Evolutionary conservation across 2,329 filamentous ascomycete genomes (phyloP).

Genomic region (Ascocoryne sarcoides): DNA sequence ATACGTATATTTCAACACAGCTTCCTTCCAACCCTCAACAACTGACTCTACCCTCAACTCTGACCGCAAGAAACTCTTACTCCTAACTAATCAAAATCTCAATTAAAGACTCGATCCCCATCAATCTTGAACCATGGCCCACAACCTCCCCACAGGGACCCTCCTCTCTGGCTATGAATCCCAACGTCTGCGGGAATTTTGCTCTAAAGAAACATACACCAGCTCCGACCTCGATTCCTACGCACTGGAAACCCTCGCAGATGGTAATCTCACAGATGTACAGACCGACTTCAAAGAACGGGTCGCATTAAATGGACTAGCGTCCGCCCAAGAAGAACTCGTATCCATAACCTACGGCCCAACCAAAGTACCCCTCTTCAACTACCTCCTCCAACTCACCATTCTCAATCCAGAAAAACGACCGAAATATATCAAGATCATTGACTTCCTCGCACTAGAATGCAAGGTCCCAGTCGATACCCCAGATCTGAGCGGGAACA

Average conservation of each 20-base stretch:
- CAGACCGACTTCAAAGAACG: constrained; percentile 2
- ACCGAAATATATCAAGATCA: constrained; percentile 1
- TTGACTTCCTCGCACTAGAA: constrained; percentile 5
- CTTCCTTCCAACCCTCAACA: too few relatives aligned
- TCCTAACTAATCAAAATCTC: too few relatives aligned
- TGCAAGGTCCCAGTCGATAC: constrained; percentile 7
- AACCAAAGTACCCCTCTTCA: constrained; percentile 7
- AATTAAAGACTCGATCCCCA: too few relatives aligned
- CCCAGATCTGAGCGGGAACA: constrained; percentile 6
- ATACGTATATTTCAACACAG: too few relatives aligned
- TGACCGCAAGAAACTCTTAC: too few relatives aligned
- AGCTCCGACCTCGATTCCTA: constrained; percentile 4
- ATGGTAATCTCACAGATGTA: not conserved
- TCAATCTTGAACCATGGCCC: not conserved
- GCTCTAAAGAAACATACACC: constrained; percentile 3
- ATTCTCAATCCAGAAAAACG: constrained; percentile 3
- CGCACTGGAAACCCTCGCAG: constrained; percentile 1
- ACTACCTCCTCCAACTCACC: constrained; percentile 10
- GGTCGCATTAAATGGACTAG: not conserved
- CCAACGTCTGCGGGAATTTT: constrained; percentile 3
- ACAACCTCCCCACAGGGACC: not conserved
- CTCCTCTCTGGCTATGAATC: constrained; percentile 6
- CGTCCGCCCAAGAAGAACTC: not conserved
- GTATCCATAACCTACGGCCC: constrained; percentile 5
- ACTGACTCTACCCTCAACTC: too few relatives aligned